phyloP scores from a whole-genome alignment of 2,329 filamentous ascomycete species.

The Fusarium tanahbumbuense region DNA sequence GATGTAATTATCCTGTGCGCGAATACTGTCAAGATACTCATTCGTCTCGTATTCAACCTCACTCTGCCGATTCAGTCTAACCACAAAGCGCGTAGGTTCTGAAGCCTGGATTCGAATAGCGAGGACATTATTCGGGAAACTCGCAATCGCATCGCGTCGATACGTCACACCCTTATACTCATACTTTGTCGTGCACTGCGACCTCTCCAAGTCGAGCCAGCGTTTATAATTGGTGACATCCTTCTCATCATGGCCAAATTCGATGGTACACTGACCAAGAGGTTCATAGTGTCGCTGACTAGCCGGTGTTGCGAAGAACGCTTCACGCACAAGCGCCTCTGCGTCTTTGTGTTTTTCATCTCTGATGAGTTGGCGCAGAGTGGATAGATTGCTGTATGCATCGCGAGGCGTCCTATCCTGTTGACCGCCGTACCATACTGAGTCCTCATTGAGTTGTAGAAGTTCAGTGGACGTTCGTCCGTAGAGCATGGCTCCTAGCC shows the following conservation, averaged over 20 bases:
- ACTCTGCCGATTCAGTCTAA: constrained; percentile 42
- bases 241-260: constrained; percentile 51
- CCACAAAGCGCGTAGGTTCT: constrained; percentile 36
- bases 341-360: constrained; percentile 41
- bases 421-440: constrained; percentile 59
- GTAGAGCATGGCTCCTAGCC: constrained; percentile 56
- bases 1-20: constrained; percentile 28
- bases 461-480: constrained; percentile 57
- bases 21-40: constrained; percentile 43
- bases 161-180: constrained; percentile 47
- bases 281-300: constrained; percentile 50
- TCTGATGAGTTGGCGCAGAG: constrained; percentile 40
- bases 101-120: constrained; percentile 35
- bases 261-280: constrained; percentile 50
- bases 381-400: constrained; percentile 31
- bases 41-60: constrained; percentile 44
- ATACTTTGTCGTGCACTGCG: constrained; percentile 54
- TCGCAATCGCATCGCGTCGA: constrained; percentile 55
- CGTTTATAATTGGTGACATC: constrained; percentile 52
- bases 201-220: constrained; percentile 53
- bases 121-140: constrained; percentile 55
- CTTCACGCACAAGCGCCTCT: constrained; percentile 38
- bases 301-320: constrained; percentile 44
- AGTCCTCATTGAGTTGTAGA: constrained; percentile 60
- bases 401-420: constrained; percentile 57